Evolutionary conservation across 73 alveolate species (phyloP).

Genomic region (Paramecium caudatum): DNA sequence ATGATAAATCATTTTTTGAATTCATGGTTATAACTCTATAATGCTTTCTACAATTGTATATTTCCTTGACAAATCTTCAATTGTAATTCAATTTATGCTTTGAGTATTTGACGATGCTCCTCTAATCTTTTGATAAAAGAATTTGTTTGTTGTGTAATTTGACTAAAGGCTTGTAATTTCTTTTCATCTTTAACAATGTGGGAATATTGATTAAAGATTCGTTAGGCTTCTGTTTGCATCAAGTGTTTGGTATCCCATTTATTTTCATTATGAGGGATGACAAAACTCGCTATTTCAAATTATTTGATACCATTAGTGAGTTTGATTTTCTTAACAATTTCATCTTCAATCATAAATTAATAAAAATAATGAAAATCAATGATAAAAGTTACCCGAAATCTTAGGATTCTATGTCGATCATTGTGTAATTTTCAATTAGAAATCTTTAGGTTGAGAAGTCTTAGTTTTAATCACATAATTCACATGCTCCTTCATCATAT

Average conservation of each 20-base stretch:
- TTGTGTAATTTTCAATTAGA: too few relatives aligned
- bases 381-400: too few relatives aligned
- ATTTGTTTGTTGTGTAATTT: conserved; percentile 29
- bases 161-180: neutral
- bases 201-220: conserved; percentile 58
- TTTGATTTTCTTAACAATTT: neutral
- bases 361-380: too few relatives aligned
- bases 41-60: neutral
- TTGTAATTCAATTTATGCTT: conserved; percentile 1
- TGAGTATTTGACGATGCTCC: conserved; percentile 15
- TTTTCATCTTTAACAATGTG: conserved; percentile 38
- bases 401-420: too few relatives aligned
- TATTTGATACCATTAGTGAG: neutral
- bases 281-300: neutral
- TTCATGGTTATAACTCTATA: conserved; percentile 2
- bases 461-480: too few relatives aligned
- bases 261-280: neutral
- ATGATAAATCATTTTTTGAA: neutral
- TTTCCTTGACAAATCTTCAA: conserved; percentile 28
- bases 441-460: too few relatives aligned
- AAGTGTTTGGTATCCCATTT: neutral
- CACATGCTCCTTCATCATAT: too few relatives aligned
- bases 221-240: conserved; percentile 50
- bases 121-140: conserved; percentile 12
- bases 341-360: conserved; percentile 23